These are phyloP conservation scores for Przewalskia tangutica DNA, from an alignment of 257 asterid species.

Conservation along the genomic window DNA sequence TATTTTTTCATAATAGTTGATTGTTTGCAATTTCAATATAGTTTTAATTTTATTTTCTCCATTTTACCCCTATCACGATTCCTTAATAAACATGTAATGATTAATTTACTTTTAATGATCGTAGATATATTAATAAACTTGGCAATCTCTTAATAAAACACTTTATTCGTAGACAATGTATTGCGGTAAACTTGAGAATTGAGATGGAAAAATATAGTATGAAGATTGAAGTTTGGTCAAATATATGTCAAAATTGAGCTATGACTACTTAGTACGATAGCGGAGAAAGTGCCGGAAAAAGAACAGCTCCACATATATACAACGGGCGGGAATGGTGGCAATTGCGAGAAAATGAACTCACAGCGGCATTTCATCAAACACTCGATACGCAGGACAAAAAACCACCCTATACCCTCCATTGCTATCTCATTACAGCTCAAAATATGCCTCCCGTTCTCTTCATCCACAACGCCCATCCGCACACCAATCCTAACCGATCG, in stretches of 20 bases:
- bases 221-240: too few relatives aligned
- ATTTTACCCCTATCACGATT: too few relatives aligned
- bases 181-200: neutral
- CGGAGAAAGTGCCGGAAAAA: neutral
- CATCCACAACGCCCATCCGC: slow-evolving; percentile 7
- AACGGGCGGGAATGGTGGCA: neutral
- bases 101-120: too few relatives aligned
- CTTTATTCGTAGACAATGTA: too few relatives aligned
- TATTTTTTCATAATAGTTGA: too few relatives aligned
- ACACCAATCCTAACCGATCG: neutral
- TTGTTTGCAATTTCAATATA: too few relatives aligned
- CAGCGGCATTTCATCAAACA: slow-evolving; percentile 47
- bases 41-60: too few relatives aligned
- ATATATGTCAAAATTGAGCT: neutral
- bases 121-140: too few relatives aligned
- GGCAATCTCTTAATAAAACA: too few relatives aligned
- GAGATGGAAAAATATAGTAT: too few relatives aligned
- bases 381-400: slow-evolving; percentile 6
- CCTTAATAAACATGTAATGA: too few relatives aligned
- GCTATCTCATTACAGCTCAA: neutral
- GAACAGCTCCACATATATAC: neutral
- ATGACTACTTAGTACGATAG: neutral
- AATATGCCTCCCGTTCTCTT: slow-evolving; percentile 8
- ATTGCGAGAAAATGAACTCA: slow-evolving; percentile 11
- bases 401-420: neutral